Evolutionary conservation across 805 yeast species (phyloP), one percentile per base, ranked within the genome.

Genomic region (Metschnikowia orientalis): DNA sequence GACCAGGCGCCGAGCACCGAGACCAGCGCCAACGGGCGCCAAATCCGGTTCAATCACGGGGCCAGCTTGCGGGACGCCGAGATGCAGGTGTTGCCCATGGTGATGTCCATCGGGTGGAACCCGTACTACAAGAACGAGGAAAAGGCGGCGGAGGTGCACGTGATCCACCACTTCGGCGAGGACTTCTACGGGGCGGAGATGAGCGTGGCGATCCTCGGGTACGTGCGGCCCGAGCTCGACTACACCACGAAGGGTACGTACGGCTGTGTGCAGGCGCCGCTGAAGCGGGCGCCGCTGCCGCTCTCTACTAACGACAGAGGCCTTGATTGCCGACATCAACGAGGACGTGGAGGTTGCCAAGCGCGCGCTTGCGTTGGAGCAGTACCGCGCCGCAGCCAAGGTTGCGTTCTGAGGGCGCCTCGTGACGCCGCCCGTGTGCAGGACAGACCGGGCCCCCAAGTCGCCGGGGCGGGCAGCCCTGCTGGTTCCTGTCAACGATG

Each of bases 101-200:
- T 92, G 6, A 81, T 90, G 85, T 85, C 95, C 6, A 71, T 92
- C 12, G 99, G 99, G 1, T 86, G 88, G 84, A 92, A 92, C 53
- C 97, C 98, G 23, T 90, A 81, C 54, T 92, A 77, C 61, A 73
- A 79, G 16, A 89, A 92, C 57, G 68, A 75, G 30, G 73, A 73
- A 47, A 86, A 85, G 59, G 79, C 95, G 0, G 94, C 92, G 3
- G 95, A 92, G 50, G 66, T 92, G 14, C 96, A 92, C 57, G 72
- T 92, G 4, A 68, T 92, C 34, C 94, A 87, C 59, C 61, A 79
- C 26, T 92, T 88, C 50, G 42, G 52, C 0, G 50, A 63, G 8
- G 68, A 73, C 42, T 92, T 92, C 54, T 92, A 92, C 50, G 98
- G 98, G 4, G 90, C 95, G 7, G 41, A 54, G 6, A 71, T 90